Conservation (phyloP, 2,329 filamentous ascomycete species). For the Penicillium sp. region DNA sequence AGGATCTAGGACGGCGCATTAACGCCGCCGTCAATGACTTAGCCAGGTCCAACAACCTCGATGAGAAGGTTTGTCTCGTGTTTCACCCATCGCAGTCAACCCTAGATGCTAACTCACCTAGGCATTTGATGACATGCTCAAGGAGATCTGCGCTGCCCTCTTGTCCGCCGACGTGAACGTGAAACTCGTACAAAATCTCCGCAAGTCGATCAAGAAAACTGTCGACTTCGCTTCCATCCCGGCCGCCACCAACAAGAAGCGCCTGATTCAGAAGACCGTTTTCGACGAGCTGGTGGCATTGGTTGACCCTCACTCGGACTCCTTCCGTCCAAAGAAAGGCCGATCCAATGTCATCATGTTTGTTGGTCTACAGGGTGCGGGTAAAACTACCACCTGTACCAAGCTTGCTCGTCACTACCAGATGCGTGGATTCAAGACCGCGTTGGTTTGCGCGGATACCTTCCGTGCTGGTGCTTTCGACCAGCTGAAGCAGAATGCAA, state of each 20-base stretch:
- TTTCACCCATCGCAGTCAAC: background rate
- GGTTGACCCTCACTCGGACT: constrained; percentile 90
- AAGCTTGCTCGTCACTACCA: constrained; percentile 96
- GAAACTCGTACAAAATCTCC: constrained; percentile 82
- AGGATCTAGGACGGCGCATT: constrained; percentile 97
- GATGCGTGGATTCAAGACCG: constrained; percentile 86
- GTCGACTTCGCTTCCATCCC: constrained; percentile 96
- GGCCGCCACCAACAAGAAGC: constrained; percentile 94
- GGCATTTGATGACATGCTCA: constrained; percentile 97
- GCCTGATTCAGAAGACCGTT: constrained; percentile 94
- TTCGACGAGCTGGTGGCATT: constrained; percentile 96
- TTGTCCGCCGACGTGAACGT: constrained; percentile 98
- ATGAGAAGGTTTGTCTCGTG: constrained; percentile 73
- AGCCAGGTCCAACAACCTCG: constrained; percentile 86
- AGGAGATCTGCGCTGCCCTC: constrained; percentile 94
- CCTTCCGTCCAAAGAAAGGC: constrained; percentile 96
- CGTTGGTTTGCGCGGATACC: constrained; percentile 94
- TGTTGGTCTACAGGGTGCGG: constrained; percentile 93
- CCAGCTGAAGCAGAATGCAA: constrained; percentile 97
- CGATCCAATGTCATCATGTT: constrained; percentile 99
- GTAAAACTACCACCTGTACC: constrained; percentile 97
- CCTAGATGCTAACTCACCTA: constrained; percentile 37
- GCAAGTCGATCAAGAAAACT: constrained; percentile 84
- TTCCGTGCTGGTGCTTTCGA: constrained; percentile 98
- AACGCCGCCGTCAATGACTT: constrained; percentile 94